Base-by-base conservation (phyloP, 768 basidiomycete genomes). In the Lactarius indigo region DNA sequence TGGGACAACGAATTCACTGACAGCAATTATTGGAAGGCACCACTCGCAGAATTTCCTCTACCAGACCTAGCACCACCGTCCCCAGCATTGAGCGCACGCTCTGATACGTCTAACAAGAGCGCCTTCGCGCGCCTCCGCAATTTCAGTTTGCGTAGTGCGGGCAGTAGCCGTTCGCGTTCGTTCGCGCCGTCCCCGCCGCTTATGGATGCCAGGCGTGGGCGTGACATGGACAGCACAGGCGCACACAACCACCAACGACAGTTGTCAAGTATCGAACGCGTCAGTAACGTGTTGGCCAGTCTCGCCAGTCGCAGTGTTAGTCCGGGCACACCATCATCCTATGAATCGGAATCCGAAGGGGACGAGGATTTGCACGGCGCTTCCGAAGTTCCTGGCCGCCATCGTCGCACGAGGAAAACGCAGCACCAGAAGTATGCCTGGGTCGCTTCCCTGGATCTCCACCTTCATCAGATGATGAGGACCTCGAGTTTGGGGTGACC, bases 21-120 rank as follows among this genome's bases (percentile, higher is more conserved):
- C 76, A 95, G 97, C 83, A 98, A 96, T 74, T 99, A 86, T 74
- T 99, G 97, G 97, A 90, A 94, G 69, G 70, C 84, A 0, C 88
- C 93, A 0, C 79, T 98, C 15, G 86, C 85, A 59, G 90, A 93
- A 1, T 88, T 89, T 65, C 79, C 87, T 5, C 81, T 95, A 3
- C 96, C 96, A 0, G 90, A 92, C 74, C 75, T 92, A 8, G 79
- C 85, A 0, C 96, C 96, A 7, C 92, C 93, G 3, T 98, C 96
- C 1, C 97, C 97, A 0, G 90, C 96, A 0, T 83, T 99, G 41
- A 96, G 94, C 64, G 97, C 96, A 3, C 87, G 93, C 2, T 98
- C 96, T 1, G 96, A 98, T 72, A 86, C 86, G 5, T 92, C 91
- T 1, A 84, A 86, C 68, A 85, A 85, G 70, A 89, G 87, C 71